Conservation (phyloP, 768 basidiomycete genomes). For the Exsudoporus frostii region DNA sequence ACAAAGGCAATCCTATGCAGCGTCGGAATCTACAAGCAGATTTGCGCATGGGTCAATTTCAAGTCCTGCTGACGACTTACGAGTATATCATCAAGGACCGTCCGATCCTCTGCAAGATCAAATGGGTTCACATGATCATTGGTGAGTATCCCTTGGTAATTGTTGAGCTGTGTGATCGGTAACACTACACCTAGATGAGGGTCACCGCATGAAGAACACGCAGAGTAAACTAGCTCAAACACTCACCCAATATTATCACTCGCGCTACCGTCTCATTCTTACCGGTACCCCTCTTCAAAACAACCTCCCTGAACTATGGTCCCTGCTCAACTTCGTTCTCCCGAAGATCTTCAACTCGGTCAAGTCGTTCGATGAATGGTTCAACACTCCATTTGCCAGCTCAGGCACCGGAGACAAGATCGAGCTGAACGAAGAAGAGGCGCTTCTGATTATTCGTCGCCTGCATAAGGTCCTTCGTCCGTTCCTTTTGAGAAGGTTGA, state of each 20-base stretch:
- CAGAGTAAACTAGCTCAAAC: slow-evolving; percentile 88
- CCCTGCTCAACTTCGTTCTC: slow-evolving; percentile 90
- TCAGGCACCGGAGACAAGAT: slow-evolving; percentile 98
- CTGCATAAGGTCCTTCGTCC: slow-evolving; percentile 94
- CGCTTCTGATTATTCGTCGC: slow-evolving; percentile 93
- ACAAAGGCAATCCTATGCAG: slow-evolving; percentile 88
- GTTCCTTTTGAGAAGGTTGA: slow-evolving; percentile 87
- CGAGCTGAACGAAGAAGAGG: slow-evolving; percentile 99
- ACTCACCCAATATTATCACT: slow-evolving; percentile 88
- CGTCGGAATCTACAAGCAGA: slow-evolving; percentile 77
- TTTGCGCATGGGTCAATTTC: slow-evolving; percentile 78
- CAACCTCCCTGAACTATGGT: slow-evolving; percentile 94
- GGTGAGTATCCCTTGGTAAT: slow-evolving; percentile 41
- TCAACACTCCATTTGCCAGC: slow-evolving; percentile 98
- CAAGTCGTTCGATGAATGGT: slow-evolving; percentile 99
- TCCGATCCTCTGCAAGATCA: slow-evolving; percentile 83
- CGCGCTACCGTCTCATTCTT: slow-evolving; percentile 88
- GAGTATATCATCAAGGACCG: slow-evolving; percentile 98
- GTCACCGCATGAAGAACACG: slow-evolving; percentile 97
- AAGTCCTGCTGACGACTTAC: slow-evolving; percentile 91
- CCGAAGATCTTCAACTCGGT: slow-evolving; percentile 98
- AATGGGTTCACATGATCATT: slow-evolving; percentile 98
- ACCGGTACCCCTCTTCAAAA: slow-evolving; percentile 97
- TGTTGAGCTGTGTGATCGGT: not conserved
- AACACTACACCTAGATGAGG: slow-evolving; percentile 61